phyloP scores from a whole-genome alignment of 768 basidiomycete species.

The Tubosaeta brunneosetosa region DNA sequence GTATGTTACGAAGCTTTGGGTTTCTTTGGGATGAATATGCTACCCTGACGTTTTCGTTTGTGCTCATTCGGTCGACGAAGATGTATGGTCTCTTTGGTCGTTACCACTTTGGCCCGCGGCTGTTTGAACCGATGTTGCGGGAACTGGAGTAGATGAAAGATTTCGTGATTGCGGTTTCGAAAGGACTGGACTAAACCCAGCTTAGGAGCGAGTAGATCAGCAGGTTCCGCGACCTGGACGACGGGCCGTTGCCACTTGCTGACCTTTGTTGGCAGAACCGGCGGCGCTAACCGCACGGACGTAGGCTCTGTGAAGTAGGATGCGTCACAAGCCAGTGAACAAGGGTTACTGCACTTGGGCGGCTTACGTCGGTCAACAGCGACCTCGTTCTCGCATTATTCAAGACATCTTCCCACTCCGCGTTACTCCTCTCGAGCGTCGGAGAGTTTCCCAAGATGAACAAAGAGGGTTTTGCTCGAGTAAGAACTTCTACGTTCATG shows the following conservation, averaged over 20 bases:
- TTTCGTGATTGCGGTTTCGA: conserved; percentile 19
- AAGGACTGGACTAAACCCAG: conserved; percentile 29
- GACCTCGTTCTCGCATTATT: conserved; percentile 66
- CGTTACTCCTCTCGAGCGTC: conserved; percentile 83
- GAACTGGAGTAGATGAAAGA: neutral
- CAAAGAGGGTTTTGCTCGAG: conserved; percentile 91
- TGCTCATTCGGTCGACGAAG: conserved; percentile 18
- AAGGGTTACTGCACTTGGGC: neutral
- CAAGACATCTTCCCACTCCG: conserved; percentile 74
- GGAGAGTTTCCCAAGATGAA: conserved; percentile 90
- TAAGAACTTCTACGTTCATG: conserved; percentile 99
- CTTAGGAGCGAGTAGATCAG: conserved; percentile 37
- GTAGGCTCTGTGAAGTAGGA: conserved; percentile 37
- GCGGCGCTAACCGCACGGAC: conserved; percentile 11
- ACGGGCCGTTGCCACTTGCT: conserved; percentile 20
- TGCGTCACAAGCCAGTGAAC: conserved; percentile 15
- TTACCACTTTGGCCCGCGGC: conserved; percentile 6
- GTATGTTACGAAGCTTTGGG: conserved; percentile 19
- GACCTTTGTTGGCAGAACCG: conserved; percentile 17
- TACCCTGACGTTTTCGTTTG: conserved; percentile 27
- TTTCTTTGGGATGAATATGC: conserved; percentile 64
- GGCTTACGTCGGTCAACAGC: conserved; percentile 56
- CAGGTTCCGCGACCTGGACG: conserved; percentile 24
- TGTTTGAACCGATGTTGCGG: neutral
- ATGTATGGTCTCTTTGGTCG: conserved; percentile 22